Conservation (phyloP, 805 yeast species). For the Wickerhamomyces canadensis region DNA sequence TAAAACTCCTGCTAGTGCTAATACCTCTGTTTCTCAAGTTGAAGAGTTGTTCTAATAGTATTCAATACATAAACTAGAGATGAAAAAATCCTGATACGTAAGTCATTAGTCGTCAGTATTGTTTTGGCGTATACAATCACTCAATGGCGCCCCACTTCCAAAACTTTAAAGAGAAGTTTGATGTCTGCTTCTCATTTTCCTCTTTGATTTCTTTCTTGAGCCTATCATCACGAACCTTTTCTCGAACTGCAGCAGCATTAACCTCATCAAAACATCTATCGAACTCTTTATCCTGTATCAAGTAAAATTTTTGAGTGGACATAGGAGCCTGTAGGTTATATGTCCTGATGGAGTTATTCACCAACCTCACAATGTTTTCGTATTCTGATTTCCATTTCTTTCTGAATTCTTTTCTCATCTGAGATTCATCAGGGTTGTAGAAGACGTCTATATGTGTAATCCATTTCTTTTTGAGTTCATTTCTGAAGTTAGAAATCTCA, state of each 20-base stretch:
- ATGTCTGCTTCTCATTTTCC: neutral
- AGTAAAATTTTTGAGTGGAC: constrained; percentile 51
- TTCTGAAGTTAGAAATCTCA: constrained; percentile 43
- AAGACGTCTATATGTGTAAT: constrained; percentile 12
- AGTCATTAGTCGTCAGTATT: no score
- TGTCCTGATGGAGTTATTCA: constrained; percentile 48
- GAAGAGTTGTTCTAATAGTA: constrained; percentile 1
- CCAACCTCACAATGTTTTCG: constrained; percentile 28
- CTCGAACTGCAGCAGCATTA: constrained; percentile 12
- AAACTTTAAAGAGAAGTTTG: constrained; percentile 1
- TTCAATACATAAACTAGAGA: no score
- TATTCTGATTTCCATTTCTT: constrained; percentile 16
- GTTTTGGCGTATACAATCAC: no score
- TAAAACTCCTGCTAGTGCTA: constrained; percentile 2
- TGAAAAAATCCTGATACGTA: no score
- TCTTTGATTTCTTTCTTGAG: neutral
- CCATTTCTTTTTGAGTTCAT: constrained; percentile 38
- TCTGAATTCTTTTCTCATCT: constrained; percentile 14
- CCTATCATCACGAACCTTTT: no score
- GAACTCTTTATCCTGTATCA: constrained; percentile 40
- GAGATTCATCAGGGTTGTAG: constrained; percentile 7
- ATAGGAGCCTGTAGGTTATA: constrained; percentile 62
- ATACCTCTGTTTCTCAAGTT: no score
- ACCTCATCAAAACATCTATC: constrained; percentile 32
- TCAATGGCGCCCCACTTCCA: constrained; percentile 4